Base-by-base conservation (phyloP, 768 basidiomycete genomes). In the Tulasnella sp. region DNA sequence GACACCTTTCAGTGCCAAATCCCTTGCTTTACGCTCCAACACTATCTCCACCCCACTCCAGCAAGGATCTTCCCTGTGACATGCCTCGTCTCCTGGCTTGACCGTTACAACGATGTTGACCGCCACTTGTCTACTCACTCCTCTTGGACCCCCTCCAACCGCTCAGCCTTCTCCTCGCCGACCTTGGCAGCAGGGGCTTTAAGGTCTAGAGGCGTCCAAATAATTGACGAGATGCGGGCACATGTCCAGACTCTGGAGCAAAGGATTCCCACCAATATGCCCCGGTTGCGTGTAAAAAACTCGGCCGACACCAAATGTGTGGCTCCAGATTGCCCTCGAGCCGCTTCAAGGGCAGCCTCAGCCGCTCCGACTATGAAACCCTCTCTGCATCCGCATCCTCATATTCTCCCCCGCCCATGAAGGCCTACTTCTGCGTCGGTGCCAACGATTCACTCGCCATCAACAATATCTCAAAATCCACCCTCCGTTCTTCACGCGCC, bases 171-270 rank as follows among this genome's bases (percentile, higher is more conserved):
- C 82, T 31, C 80, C 83, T 21, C 84, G 83, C 68, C 78, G 14
- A 31, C 39, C 34, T 14, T 31, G 36, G 36, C 62, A 36, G 24
- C 46, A 7, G 44, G 31, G 3, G 85, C 89, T 18, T 89, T 93
- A 5, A 93, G 88, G 86, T 94, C 89, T 84, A 93, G 91, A 84
- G 94, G 94, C 38, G 93, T 95, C 3, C 94, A 96, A 83, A 96
- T 96, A 95, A 94, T 95, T 7, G 92, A 93, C 34, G 95, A 96
- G 84, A 94, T 96, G 92, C 90, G 95, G 58, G 94, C 93, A 52
- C 89, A 93, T 75, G 94, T 96, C 40, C 91, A 88, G 83, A 93
- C 92, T 82, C 85, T 96, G 52, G 93, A 95, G 83, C 93, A 94
- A 85, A 94, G 93, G 85, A 93, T 96, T 71, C 93, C 95, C 83